These are phyloP conservation scores for Blastobotrys robertii DNA, from an alignment of 805 yeast species.

Conservation along the genomic window DNA sequence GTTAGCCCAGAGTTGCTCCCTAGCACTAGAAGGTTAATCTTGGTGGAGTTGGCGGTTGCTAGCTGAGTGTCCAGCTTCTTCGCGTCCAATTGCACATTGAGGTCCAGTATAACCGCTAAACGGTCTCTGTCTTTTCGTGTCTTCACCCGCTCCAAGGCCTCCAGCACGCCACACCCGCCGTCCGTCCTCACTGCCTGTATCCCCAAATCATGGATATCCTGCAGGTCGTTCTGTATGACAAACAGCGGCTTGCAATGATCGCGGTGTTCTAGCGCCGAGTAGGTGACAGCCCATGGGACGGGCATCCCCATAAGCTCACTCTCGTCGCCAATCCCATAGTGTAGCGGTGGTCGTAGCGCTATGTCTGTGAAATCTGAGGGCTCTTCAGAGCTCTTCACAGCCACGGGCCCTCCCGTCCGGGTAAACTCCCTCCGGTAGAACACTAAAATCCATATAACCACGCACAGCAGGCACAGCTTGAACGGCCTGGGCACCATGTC, in stretches of 20 bases:
- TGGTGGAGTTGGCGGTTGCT: constrained; percentile 11
- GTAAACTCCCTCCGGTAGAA: no score
- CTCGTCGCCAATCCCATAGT: neutral
- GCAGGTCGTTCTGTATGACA: constrained; percentile 9
- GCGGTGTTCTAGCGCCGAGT: constrained; percentile 13
- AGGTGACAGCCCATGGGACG: constrained; percentile 18
- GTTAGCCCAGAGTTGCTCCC: constrained; percentile 10
- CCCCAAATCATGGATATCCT: constrained; percentile 7
- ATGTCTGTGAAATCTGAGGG: neutral
- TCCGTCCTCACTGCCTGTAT: constrained; percentile 13
- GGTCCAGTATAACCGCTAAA: constrained; percentile 15
- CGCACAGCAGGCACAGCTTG: no score
- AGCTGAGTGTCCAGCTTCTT: neutral
- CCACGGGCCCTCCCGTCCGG: no score
- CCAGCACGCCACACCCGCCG: constrained; percentile 15
- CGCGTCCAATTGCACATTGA: constrained; percentile 15
- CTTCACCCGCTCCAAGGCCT: constrained; percentile 8
- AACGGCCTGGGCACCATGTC: no score
- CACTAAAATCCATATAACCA: no score
- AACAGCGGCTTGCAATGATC: constrained; percentile 15
- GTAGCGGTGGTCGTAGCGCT: neutral
- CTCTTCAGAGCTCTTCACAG: no score
- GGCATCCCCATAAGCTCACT: constrained; percentile 6
- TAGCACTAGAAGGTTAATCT: constrained; percentile 14
- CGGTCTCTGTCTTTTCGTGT: constrained; percentile 13